Evolutionary conservation across 306 rosid species (phyloP).

Genomic region (Begonia masoniana): DNA sequence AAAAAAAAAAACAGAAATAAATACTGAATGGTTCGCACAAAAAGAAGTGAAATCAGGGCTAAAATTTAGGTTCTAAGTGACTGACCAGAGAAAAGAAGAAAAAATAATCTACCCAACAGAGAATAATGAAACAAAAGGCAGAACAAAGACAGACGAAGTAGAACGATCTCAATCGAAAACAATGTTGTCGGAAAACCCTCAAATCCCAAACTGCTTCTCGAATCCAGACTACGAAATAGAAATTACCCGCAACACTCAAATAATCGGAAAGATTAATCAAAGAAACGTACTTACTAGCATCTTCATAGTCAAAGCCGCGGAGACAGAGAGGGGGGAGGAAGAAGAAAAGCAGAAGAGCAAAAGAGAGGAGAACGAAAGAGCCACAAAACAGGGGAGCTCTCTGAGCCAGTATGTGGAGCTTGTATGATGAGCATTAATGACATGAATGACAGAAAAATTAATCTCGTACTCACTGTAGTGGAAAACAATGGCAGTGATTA

Average conservation of each 20-base stretch:
- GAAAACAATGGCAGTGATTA: conserved; percentile 1
- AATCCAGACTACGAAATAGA: no score
- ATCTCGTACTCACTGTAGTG: conserved; percentile 13
- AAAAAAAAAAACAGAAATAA: conserved; percentile 13
- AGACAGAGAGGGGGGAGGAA: conserved; percentile 18
- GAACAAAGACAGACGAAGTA: no score
- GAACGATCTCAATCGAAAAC: no score
- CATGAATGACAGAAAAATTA: conserved; percentile 40
- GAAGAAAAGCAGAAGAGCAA: conserved; percentile 14
- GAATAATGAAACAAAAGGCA: no score
- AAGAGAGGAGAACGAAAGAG: conserved; percentile 6
- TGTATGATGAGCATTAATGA: conserved; percentile 55
- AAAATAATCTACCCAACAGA: no score
- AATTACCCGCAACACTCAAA: no score
- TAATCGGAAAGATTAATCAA: not conserved
- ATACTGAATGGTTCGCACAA: no score
- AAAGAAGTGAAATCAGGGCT: no score
- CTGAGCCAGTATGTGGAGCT: conserved; percentile 12
- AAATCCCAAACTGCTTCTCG: no score
- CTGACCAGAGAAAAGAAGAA: no score
- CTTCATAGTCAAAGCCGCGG: conserved; percentile 60
- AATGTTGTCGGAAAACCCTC: no score
- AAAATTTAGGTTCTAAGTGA: no score
- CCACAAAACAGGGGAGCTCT: conserved; percentile 19
- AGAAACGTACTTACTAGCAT: conserved; percentile 98